Percentiles rank a stretch among this genome's conserved stretches.
Conservation (phyloP, 345 rosid genomes). For the Euphorbia peplus region DNA sequence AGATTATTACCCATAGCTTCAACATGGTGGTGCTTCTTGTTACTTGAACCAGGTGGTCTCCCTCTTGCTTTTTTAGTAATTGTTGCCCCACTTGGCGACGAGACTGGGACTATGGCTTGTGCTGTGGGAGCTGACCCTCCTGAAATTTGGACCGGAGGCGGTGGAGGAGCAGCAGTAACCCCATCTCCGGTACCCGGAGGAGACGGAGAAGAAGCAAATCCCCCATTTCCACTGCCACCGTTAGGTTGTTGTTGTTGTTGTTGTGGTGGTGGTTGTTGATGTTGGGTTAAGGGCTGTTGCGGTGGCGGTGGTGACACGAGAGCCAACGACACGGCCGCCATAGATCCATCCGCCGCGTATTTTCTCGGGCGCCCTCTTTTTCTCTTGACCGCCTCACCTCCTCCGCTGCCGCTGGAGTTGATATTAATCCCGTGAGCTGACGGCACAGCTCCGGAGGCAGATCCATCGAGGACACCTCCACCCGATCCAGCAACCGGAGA, state of each 20-base stretch:
- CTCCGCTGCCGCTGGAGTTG: conserved; percentile 17
- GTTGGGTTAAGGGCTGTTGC: too few species aligned
- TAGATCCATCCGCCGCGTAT: conserved; percentile 58
- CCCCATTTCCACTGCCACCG: background rate
- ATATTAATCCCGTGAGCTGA: conserved; percentile 31
- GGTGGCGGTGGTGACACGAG: conserved; percentile 27
- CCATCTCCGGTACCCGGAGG: background rate
- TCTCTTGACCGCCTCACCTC: conserved; percentile 39
- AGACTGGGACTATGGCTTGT: conserved; percentile 12
- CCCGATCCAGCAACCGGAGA: conserved; percentile 8
- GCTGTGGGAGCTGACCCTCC: too few species aligned
- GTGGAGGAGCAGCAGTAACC: too few species aligned
- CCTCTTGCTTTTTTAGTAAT: conserved; percentile 76
- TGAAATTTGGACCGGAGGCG: too few species aligned
- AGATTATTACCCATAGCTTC: conserved; percentile 64
- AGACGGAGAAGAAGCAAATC: conserved; percentile 29
- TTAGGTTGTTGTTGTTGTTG: conserved; percentile 19
- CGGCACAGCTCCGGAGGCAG: conserved; percentile 8
- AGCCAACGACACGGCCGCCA: conserved; percentile 44
- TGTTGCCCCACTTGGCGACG: conserved; percentile 40
- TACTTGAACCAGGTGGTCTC: conserved; percentile 86
- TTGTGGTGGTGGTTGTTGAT: conserved; percentile 27
- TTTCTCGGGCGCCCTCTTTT: conserved; percentile 76
- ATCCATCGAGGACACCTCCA: conserved; percentile 19
- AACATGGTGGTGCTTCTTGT: conserved; percentile 50